Evolutionary conservation across 2,329 filamentous ascomycete genomes (phyloP).

Genomic region (Aspergillus flavus): DNA sequence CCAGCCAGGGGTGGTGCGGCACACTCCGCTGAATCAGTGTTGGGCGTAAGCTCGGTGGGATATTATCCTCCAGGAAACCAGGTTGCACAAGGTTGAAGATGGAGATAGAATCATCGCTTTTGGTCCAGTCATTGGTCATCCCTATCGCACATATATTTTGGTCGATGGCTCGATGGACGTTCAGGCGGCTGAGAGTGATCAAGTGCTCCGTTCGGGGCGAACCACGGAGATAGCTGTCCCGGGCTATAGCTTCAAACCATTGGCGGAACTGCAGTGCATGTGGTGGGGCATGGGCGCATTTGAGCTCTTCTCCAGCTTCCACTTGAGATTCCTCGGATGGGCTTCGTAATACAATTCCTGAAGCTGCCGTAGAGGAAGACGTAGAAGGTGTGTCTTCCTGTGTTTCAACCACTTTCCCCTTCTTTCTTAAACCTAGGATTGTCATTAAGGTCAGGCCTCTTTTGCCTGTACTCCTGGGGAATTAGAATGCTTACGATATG

Average conservation of each 20-base stretch:
- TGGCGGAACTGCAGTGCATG: background rate
- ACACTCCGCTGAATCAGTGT: slow-evolving; percentile 41
- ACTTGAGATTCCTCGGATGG: background rate
- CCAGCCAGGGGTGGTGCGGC: slow-evolving; percentile 45
- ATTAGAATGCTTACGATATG: slow-evolving; percentile 20
- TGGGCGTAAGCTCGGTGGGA: slow-evolving; percentile 35
- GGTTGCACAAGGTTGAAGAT: slow-evolving; percentile 21
- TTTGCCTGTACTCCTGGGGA: no score
- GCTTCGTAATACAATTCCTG: background rate
- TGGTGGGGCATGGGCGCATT: slow-evolving; percentile 10
- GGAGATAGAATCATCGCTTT: slow-evolving; percentile 27
- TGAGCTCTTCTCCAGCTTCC: background rate
- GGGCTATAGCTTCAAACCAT: background rate
- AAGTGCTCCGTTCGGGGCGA: slow-evolving; percentile 22
- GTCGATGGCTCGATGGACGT: slow-evolving; percentile 38
- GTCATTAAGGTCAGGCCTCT: no score
- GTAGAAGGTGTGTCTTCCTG: background rate
- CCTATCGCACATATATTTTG: slow-evolving; percentile 35
- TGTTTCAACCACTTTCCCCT: background rate
- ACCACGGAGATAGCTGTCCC: background rate
- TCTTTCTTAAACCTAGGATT: background rate
- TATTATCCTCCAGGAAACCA: background rate
- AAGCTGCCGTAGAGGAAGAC: background rate
- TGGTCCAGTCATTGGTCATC: slow-evolving; percentile 20
- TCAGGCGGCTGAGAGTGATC: slow-evolving; percentile 36